Percentiles rank a stretch among this genome's conserved stretches.
Evolutionary conservation across 805 yeast species (phyloP).

Genomic region (Sugiyamaella mastotermitis): DNA sequence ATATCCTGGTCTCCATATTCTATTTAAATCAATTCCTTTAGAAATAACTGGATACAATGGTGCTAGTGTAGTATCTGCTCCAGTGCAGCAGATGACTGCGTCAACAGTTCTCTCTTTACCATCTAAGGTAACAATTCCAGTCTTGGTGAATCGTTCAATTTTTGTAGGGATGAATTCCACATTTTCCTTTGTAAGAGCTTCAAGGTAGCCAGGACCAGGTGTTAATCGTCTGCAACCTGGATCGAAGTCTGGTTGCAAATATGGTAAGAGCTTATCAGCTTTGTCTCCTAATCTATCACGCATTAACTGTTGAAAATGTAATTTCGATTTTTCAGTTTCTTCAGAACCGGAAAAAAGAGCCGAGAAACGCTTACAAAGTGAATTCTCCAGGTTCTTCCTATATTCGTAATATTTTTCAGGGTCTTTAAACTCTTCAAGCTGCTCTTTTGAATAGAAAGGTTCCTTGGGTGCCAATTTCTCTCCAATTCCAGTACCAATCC

Average conservation of each 20-base stretch:
- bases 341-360: constrained; percentile 9
- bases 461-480: constrained; percentile 8
- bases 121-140: constrained; percentile 17
- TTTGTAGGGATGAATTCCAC: constrained; percentile 13
- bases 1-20: constrained; percentile 14
- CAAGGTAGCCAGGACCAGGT: constrained; percentile 20
- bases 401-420: constrained; percentile 8
- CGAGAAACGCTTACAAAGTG: constrained; percentile 3
- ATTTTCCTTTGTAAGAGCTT: constrained; percentile 18
- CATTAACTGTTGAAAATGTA: constrained; percentile 6
- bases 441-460: constrained; percentile 8
- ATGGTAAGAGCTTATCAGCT: constrained; percentile 11
- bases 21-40: constrained; percentile 6
- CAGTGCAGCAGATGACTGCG: constrained; percentile 11
- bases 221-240: constrained; percentile 19
- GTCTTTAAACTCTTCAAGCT: constrained; percentile 9
- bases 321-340: constrained; percentile 1
- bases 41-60: constrained; percentile 8
- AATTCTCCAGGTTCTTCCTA: constrained; percentile 8
- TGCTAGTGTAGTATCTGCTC: constrained; percentile 10
- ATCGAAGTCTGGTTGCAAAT: constrained; percentile 17
- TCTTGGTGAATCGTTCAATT: constrained; percentile 16
- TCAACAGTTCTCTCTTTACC: constrained; percentile 12
- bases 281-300: constrained; percentile 8
- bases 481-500: constrained; percentile 11